Base-by-base conservation (phyloP, 495 filamentous ascomycete species). In the Aspergillus sclerotiicarbonarius region DNA sequence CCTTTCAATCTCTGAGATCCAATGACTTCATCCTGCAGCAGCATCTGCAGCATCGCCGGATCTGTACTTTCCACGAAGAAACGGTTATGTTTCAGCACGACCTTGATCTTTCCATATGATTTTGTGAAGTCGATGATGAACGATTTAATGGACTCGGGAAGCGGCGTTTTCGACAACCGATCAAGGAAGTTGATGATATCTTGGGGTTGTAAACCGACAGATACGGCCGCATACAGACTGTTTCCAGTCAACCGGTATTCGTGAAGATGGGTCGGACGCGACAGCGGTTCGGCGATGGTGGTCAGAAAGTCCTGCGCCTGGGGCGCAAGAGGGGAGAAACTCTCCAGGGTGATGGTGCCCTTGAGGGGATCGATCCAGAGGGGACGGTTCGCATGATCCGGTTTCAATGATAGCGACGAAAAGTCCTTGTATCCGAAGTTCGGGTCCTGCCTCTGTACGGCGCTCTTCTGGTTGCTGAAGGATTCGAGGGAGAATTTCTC, bases 1-100 rank as follows among this genome's bases (percentile, higher is more conserved):
- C 82, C 83, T 53, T 89, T 84, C 1, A 86, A 75, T 56, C 87
- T 75, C 54, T 84, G 79, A 15, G 81, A 74, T 3, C 83, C 82
- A 57, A 93, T 90, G 39, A 87, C 80, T 41, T 83, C 80, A 68
- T 92, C 90, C 59, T 87, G 77, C 12, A 98, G 77, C 13, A 98
- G 81, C 64, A 77, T 86, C 72, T 96, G 92, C 46, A 99, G 75
- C 74, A 96, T 87, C 15, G 84, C 76, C 18, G 91, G 86, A 67
- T 98, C 92, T 6, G 87, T 82, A 61, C 90, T 96, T 74, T 99
- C 94, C 58, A 98, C 85, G 67, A 89, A 98, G 71, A 94, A 96
- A 56, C 87, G 87, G 61, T 93, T 98, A 65, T 96, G 86, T 69
- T 96, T 96, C 57, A 98, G 73, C 20, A 98, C 94, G 37, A 98